Evolutionary conservation across 139 green algal genomes (phyloP).

Genomic region (Chlorella sp.): DNA sequence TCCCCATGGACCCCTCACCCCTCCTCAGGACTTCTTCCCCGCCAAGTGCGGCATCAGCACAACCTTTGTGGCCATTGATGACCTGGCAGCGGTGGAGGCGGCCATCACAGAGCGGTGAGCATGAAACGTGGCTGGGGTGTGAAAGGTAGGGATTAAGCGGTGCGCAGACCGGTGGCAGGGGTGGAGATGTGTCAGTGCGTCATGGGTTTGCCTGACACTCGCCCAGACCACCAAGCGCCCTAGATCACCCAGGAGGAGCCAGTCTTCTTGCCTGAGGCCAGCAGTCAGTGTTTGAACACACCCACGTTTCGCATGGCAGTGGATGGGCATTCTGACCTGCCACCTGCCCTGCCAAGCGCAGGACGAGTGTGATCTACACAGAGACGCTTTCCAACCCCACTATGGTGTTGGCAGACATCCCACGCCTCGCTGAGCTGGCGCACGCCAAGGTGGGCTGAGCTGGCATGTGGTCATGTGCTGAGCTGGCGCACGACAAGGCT

Average conservation of each 20-base stretch:
- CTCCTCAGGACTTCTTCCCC: slow-evolving; percentile 60
- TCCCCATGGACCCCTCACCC: neutral
- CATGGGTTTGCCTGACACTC: no score
- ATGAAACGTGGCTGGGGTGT: neutral
- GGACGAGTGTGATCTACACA: slow-evolving; percentile 63
- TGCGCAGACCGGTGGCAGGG: no score
- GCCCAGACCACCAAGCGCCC: no score
- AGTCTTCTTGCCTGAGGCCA: no score
- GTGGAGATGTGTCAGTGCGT: no score
- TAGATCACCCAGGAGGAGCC: no score
- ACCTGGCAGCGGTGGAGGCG: slow-evolving; percentile 60
- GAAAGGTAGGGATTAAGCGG: no score
- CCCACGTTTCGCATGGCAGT: no score
- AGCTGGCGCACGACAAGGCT: neutral
- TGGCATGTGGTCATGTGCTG: neutral
- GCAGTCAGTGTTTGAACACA: no score
- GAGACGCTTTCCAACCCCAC: slow-evolving; percentile 78
- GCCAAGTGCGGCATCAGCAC: slow-evolving; percentile 64
- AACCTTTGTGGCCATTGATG: slow-evolving; percentile 75
- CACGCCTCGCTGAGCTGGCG: slow-evolving; percentile 56
- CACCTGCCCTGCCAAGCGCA: slow-evolving; percentile 6
- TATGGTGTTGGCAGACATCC: slow-evolving; percentile 73
- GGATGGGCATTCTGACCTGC: no score
- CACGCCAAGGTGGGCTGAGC: slow-evolving; percentile 23
- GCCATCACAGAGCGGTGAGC: slow-evolving; percentile 27